phyloP scores from a whole-genome alignment of 495 filamentous ascomycete species.

The Penicillium turbatum region DNA sequence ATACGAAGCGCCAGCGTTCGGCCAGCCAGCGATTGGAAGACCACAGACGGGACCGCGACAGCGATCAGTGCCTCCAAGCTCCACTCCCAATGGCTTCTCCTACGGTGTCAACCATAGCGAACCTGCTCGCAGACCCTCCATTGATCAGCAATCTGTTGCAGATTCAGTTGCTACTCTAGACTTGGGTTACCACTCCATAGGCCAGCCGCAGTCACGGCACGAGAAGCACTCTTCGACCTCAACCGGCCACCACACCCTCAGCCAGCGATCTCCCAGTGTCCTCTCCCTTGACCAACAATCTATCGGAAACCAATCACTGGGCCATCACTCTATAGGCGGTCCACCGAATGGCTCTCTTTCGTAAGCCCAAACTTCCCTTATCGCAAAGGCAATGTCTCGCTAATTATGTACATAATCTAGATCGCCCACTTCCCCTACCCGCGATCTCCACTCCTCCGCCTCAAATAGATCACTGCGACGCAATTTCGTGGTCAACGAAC shows the following conservation, averaged over 20 bases:
- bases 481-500: conserved; percentile 24
- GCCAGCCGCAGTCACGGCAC: background rate
- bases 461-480: conserved; percentile 26
- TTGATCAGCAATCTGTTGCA: conserved; percentile 1
- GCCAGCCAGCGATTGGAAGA: conserved; percentile 3
- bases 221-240: background rate
- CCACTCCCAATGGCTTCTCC: background rate
- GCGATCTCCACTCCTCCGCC: conserved; percentile 11
- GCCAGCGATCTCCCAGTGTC: background rate
- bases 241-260: background rate
- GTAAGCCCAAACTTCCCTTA: background rate
- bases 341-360: background rate
- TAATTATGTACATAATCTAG: conserved; percentile 5
- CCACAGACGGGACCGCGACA: background rate
- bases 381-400: background rate
- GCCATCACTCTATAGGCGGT: conserved; percentile 1
- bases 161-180: background rate
- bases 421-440: conserved; percentile 7
- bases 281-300: conserved; percentile 2
- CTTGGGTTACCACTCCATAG: background rate
- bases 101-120: background rate
- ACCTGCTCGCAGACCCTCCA: background rate
- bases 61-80: background rate
- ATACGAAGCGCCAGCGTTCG: background rate
- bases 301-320: background rate